Base-by-base conservation (phyloP, 2,329 filamentous ascomycete genomes). In the Ceratocystis albifundus region DNA sequence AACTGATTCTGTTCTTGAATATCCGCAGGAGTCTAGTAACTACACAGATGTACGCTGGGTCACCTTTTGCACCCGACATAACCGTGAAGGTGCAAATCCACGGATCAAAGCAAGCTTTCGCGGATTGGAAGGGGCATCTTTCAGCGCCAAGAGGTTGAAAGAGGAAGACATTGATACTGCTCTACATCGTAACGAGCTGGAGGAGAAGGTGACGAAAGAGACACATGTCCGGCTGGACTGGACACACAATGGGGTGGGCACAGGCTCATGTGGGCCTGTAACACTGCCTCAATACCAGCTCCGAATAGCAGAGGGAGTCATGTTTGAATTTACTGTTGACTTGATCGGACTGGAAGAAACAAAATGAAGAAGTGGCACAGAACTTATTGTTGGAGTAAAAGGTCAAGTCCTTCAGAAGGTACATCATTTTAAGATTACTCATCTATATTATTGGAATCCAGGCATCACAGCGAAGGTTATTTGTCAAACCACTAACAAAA, bases 1-100 rank as follows among this genome's bases (percentile, higher is more conserved):
- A 3, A 41, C 89, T 0, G 83, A 80, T 72, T 77, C 81, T 1
- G 78, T 82, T 55, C 88, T 88, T 71, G 86, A 89, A 69, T 85
- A 83, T 66, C 87, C 86, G 0, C 87, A 89, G 72, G 87, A 89
- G 68, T 79, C 78, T 41, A 83, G 84, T 0, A 88, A 88, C 72
- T 77, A 84, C 20, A 85, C 82, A 0, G 85, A 88, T 70, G 81
- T 82, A 1, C 77, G 82, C 1, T 87, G 83, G 81, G 78, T 88
- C 12, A 17, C n/a, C n/a, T 57, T 57, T 32, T 8, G 3, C 10
- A 15, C 22, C 22, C 36, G 36, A 3, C 3, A 41, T 41, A 41
- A 41, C 10, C 15, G 10, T 12, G 36, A 3, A 57, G 30, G 4
- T 30, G 12, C 17, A 5, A 15, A 15, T 1, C 15, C 28, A 32